phyloP scores from a whole-genome alignment of 1,284 basidiomycete genomes.

The Peniophora sp. region DNA sequence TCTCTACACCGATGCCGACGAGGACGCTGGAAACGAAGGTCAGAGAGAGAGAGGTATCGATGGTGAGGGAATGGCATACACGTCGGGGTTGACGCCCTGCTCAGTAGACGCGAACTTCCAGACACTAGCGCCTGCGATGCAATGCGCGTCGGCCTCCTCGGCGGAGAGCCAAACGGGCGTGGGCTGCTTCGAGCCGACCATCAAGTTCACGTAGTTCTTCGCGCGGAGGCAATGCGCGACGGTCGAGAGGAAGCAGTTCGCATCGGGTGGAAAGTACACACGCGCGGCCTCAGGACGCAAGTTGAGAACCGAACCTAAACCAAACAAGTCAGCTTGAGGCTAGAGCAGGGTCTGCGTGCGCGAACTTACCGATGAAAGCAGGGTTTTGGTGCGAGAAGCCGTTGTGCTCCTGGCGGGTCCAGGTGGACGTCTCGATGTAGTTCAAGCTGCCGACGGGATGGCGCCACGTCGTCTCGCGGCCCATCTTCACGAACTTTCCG shows the following conservation, averaged over 20 bases:
- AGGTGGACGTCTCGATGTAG: constrained; percentile 83
- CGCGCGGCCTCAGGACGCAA: constrained; percentile 69
- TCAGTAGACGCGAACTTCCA: constrained; percentile 74
- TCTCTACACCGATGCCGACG: constrained; percentile 69
- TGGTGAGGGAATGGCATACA: constrained; percentile 31
- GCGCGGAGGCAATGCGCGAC: constrained; percentile 77
- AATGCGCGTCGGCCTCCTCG: constrained; percentile 65
- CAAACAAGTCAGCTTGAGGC: neutral
- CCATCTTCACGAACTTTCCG: constrained; percentile 80
- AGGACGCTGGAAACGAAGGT: constrained; percentile 38
- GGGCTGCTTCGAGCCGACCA: constrained; percentile 82
- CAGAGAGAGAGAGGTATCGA: neutral
- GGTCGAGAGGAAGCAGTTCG: constrained; percentile 77
- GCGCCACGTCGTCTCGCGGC: constrained; percentile 71
- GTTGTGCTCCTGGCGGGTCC: constrained; percentile 77
- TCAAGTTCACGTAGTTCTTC: constrained; percentile 80
- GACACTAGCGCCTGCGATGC: constrained; percentile 65
- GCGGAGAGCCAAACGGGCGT: constrained; percentile 62
- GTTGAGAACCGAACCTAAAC: constrained; percentile 57
- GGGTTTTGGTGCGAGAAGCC: constrained; percentile 85
- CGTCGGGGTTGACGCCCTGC: constrained; percentile 56
- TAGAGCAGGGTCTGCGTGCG: neutral
- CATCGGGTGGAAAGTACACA: constrained; percentile 87
- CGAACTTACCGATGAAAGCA: constrained; percentile 63
- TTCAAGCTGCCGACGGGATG: constrained; percentile 69